Evolutionary conservation across 306 rosid genomes (phyloP).

Genomic region (Heteromeles arbutifolia): DNA sequence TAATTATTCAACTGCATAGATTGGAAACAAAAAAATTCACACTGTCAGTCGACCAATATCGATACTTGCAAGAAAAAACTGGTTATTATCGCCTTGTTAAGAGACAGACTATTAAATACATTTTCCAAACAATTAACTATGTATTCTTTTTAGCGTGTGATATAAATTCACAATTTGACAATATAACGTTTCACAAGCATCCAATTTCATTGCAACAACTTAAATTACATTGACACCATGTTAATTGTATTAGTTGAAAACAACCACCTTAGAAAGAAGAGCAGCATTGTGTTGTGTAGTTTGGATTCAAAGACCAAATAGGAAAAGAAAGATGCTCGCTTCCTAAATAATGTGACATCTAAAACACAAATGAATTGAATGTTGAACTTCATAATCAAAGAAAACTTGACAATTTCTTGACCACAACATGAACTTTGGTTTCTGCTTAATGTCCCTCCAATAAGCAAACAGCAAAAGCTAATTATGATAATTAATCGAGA

Average conservation of each 20-base stretch:
- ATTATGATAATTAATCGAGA: constrained; percentile 18
- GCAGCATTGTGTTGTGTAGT: background rate
- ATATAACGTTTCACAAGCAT: background rate
- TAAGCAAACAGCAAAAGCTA: background rate
- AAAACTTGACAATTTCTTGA: constrained; percentile 1
- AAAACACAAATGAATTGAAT: constrained; percentile 23
- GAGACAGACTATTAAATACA: too few relatives aligned
- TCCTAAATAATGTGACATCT: background rate
- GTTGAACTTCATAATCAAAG: constrained; percentile 19
- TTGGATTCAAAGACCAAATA: background rate
- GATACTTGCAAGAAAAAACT: too few relatives aligned
- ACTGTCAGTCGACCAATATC: too few relatives aligned
- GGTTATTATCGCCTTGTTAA: too few relatives aligned
- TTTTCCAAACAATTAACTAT: too few relatives aligned
- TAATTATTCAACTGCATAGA: too few relatives aligned
- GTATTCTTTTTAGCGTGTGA: too few relatives aligned
- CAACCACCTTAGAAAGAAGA: background rate
- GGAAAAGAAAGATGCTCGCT: background rate
- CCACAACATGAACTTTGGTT: background rate
- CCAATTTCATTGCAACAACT: background rate
- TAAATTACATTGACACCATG: background rate
- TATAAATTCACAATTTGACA: too few relatives aligned
- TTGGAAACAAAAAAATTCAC: too few relatives aligned
- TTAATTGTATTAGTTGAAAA: background rate
- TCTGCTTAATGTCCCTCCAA: background rate